phyloP scores from a whole-genome alignment of 2,329 filamentous ascomycete genomes.

The Hansfordia pulvinata region DNA sequence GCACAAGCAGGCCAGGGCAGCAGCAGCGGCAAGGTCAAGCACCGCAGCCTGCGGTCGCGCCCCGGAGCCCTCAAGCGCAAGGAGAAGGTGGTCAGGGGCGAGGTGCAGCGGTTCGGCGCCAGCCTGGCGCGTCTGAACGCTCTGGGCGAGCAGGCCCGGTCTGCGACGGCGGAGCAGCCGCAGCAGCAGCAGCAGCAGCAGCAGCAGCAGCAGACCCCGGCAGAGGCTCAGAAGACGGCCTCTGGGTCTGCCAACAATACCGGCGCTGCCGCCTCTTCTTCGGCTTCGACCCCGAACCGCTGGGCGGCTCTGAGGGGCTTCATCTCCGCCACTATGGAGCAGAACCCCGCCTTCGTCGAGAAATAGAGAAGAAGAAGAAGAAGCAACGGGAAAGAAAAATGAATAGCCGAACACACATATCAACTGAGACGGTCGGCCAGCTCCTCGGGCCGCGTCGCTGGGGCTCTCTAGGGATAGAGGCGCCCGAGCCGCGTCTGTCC shows the following conservation, averaged over 20 bases:
- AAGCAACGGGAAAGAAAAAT: too few relatives aligned
- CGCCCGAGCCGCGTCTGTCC: too few relatives aligned
- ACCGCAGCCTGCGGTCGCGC: constrained; percentile 60
- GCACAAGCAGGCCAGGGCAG: constrained; percentile 25
- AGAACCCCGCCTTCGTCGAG: constrained; percentile 59
- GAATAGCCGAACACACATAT: too few relatives aligned
- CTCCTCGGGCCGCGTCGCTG: too few relatives aligned
- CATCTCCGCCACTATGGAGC: constrained; percentile 80
- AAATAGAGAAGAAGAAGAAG: too few relatives aligned
- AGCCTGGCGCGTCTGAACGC: constrained; percentile 65
- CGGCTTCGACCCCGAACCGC: constrained; percentile 36
- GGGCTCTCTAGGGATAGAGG: too few relatives aligned
- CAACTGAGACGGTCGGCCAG: too few relatives aligned
- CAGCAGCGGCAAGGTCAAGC: constrained; percentile 49
- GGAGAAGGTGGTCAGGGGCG: constrained; percentile 63
- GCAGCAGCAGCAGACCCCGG: constrained; percentile 5
- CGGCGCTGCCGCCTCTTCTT: constrained; percentile 6
- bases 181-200: constrained; percentile 7
- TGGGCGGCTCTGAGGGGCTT: constrained; percentile 77
- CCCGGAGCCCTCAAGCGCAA: constrained; percentile 76
- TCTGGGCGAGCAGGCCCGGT: too few relatives aligned
- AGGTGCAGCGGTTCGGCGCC: constrained; percentile 72
- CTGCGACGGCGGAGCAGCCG: too few relatives aligned
- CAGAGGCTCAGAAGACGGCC: constrained; percentile 5
- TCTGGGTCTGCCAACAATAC: too few relatives aligned